phyloP scores from a whole-genome alignment of 2,329 filamentous ascomycete genomes.

The Trichoderma sp. region DNA sequence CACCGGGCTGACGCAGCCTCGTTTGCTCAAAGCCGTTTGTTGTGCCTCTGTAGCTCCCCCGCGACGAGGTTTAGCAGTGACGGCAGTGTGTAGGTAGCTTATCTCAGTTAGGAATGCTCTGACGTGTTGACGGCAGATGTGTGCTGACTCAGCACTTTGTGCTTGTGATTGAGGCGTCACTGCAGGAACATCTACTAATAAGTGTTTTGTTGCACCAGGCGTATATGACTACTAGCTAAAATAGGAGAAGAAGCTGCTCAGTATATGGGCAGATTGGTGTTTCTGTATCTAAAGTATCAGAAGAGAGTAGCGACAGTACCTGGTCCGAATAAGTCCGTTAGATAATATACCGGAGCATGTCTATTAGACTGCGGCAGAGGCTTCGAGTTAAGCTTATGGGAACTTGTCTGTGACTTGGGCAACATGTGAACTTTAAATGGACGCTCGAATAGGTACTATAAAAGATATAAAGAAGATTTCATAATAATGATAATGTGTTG shows the following conservation, averaged over 20 bases:
- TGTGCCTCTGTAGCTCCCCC: background rate
- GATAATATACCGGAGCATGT: background rate
- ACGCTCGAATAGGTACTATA: background rate
- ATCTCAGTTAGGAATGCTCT: background rate
- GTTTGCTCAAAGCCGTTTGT: background rate
- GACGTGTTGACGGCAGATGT: background rate
- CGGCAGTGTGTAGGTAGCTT: background rate
- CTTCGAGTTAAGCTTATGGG: background rate
- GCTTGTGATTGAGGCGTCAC: background rate
- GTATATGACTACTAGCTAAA: background rate
- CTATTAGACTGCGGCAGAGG: background rate
- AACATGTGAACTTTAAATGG: background rate
- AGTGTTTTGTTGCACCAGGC: background rate
- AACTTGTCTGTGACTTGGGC: background rate
- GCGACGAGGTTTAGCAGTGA: background rate
- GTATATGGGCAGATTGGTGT: background rate
- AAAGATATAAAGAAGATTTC: background rate
- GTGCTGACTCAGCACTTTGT: background rate
- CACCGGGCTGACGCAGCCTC: constrained; percentile 17
- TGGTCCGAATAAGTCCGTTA: too few relatives aligned
- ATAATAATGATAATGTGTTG: background rate
- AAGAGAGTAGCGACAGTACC: background rate
- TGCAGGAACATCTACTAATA: background rate
- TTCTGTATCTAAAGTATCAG: background rate
- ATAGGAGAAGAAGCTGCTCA: background rate